Evolutionary conservation across 805 yeast species (phyloP), one percentile per base, ranked within the genome.

Genomic region (Candida xiaguanensis): DNA sequence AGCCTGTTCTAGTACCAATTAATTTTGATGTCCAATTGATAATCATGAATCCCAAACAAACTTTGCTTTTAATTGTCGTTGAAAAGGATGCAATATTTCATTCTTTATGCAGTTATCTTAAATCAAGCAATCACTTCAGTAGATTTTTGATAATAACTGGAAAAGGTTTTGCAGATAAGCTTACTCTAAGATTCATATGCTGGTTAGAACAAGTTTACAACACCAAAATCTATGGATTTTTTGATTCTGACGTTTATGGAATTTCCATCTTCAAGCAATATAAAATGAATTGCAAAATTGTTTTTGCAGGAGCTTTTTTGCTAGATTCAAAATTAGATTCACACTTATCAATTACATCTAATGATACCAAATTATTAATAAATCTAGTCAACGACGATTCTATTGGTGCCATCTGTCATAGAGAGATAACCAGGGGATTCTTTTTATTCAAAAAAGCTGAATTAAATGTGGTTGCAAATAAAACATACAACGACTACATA

Each of bases 161-260:
- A 0, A 77, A 75, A 51, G 89, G 89, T 4, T 80, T 67, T 48
- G 87, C 89, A 0, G 89, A 82, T 52, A 49, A 63, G 9, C 55
- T 73, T 5, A 80, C 87, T 0, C 62, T 69, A 34, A 45, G 51
- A 17, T 41, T 37, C 19, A 8, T 33, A 6, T 8, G 16, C 6
- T 41, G 44, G 44, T 8, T 41, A 5, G 22, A 24, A 3, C 5
- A 8, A 6, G 27, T 26, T 2, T 34, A 19, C 20, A 14, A 27
- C 1, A 27, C 34, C 19, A 14, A 11, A 9, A 51, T 77, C 1
- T 51, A 54, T 15, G 78, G 74, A 1, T 62, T 75, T 24, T 78
- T 80, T 19, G 89, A 82, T 52, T 71, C 82, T 12, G 89, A 82
- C 47, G 74, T 83, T 2, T 77, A 77, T 52, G 89, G 89, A 0